phyloP scores from a whole-genome alignment of 179 eudicot species.

The Gypsophila paniculata region DNA sequence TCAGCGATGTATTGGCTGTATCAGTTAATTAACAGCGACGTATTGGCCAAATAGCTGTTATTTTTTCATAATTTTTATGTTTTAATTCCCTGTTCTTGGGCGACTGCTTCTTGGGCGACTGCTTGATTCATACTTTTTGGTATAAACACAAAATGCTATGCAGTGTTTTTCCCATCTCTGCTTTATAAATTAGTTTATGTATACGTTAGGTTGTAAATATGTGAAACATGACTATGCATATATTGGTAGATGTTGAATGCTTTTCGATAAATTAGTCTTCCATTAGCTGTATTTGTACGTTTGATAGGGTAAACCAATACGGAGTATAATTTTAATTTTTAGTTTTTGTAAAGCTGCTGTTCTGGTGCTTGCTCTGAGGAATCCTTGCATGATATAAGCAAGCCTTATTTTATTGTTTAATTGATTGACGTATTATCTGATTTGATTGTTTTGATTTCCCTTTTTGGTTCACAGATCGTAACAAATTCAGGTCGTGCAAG shows the following conservation, averaged over 20 bases:
- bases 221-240: too few relatives aligned
- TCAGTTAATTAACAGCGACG: background rate
- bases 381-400: background rate
- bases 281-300: slow-evolving; percentile 1
- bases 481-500: slow-evolving; percentile 97
- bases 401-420: background rate
- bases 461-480: slow-evolving; percentile 54
- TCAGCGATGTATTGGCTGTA: background rate
- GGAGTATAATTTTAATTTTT: background rate
- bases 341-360: background rate
- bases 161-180: too few relatives aligned
- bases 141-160: background rate
- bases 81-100: background rate
- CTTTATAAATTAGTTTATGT: too few relatives aligned
- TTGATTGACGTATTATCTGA: background rate
- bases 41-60: background rate
- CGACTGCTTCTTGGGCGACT: background rate
- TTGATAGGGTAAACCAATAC: slow-evolving; percentile 3
- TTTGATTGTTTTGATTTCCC: background rate
- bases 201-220: too few relatives aligned
- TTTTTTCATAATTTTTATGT: background rate
- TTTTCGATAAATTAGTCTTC: background rate
- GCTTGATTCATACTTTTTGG: background rate
- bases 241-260: slow-evolving; percentile 1
- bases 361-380: background rate